Evolutionary conservation across 768 basidiomycete genomes (phyloP).

Genomic region (Suillus fuscotomentosus): DNA sequence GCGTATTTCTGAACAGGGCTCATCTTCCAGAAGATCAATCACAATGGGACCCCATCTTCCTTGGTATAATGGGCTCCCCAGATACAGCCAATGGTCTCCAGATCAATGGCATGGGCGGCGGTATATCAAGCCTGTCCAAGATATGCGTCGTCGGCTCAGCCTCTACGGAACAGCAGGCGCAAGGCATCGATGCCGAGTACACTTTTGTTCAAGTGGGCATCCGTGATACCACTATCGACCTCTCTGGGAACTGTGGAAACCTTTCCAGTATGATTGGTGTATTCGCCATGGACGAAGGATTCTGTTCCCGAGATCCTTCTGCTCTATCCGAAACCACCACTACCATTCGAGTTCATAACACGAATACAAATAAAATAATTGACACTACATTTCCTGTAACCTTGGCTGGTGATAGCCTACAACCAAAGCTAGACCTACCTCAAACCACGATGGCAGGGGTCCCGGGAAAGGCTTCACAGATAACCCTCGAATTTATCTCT

Average conservation of each 20-base stretch:
- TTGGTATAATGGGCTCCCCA: constrained; percentile 80
- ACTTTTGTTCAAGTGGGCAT: constrained; percentile 69
- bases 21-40: constrained; percentile 49
- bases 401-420: constrained; percentile 11
- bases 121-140: constrained; percentile 73
- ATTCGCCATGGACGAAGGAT: constrained; percentile 66
- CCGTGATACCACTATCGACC: constrained; percentile 58
- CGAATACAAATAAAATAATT: constrained; percentile 69
- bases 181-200: constrained; percentile 63
- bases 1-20: constrained; percentile 58
- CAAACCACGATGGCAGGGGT: constrained; percentile 68
- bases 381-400: constrained; percentile 67
- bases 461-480: constrained; percentile 60
- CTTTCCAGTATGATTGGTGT: constrained; percentile 71
- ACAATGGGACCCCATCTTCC: constrained; percentile 61
- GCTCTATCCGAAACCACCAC: constrained; percentile 15
- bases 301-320: constrained; percentile 32
- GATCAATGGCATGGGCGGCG: constrained; percentile 82
- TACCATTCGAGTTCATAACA: constrained; percentile 64
- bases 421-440: constrained; percentile 42
- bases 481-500: constrained; percentile 62
- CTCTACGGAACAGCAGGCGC: constrained; percentile 36
- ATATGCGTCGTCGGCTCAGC: constrained; percentile 62
- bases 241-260: constrained; percentile 77
- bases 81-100: constrained; percentile 67